These are phyloP conservation scores for Aureobasidium sp. DNA, from an alignment of 2,329 filamentous ascomycete species.

Conservation along the genomic window DNA sequence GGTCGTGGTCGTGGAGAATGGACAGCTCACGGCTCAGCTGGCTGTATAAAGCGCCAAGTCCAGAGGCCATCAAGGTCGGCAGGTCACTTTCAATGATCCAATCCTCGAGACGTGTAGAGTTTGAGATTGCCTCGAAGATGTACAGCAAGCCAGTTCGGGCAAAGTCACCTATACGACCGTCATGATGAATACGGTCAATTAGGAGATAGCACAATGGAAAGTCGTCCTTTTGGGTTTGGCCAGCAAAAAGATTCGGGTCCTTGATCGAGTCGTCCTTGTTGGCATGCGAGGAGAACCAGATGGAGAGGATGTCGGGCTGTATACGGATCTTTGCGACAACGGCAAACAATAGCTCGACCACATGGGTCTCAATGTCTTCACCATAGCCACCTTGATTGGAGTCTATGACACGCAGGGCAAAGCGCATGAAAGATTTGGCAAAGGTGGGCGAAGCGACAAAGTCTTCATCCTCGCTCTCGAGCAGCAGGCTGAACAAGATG, in stretches of 20 bases:
- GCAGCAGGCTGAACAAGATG: conserved; percentile 78
- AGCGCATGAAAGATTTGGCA: conserved; percentile 75
- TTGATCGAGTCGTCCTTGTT: conserved; percentile 32
- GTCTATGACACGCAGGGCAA: conserved; percentile 71
- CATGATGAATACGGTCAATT: conserved; percentile 93
- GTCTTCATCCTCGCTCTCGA: conserved; percentile 93
- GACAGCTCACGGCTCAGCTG: conserved; percentile 68
- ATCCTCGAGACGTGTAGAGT: conserved; percentile 72
- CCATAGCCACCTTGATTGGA: conserved; percentile 65
- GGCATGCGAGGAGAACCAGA: conserved; percentile 63
- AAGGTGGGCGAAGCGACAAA: conserved; percentile 84
- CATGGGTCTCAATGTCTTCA: conserved; percentile 73
- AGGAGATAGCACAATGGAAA: conserved; percentile 94
- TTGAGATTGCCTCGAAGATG: conserved; percentile 86
- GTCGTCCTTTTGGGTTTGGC: conserved; percentile 76
- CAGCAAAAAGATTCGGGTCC: conserved; percentile 64
- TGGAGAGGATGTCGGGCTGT: conserved; percentile 74
- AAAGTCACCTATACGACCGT: conserved; percentile 91
- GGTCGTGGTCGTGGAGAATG: conserved; percentile 64
- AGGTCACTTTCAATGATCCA: conserved; percentile 98
- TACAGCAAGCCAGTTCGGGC: conserved; percentile 89
- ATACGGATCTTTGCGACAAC: conserved; percentile 93
- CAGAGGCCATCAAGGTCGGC: conserved; percentile 94
- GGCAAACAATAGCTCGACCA: conserved; percentile 90
- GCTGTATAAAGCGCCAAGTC: conserved; percentile 70